Evolutionary conservation across 768 basidiomycete genomes (phyloP).

Genomic region (Auriscalpium orientale): DNA sequence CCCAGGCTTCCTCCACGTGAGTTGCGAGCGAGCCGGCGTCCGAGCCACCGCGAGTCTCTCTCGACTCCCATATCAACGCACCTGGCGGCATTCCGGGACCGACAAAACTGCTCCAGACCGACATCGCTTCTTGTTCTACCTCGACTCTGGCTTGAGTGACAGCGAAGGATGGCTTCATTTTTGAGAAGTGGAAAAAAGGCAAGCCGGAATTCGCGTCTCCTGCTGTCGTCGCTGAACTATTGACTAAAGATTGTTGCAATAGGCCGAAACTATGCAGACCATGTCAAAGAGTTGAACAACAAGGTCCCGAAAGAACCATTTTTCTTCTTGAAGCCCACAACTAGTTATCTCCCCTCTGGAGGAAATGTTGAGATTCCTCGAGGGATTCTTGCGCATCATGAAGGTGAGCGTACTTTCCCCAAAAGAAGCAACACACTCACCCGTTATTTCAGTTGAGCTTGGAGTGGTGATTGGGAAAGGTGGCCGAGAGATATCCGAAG

Average conservation of each 20-base stretch:
- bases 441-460: constrained; percentile 67
- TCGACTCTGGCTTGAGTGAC: too few species aligned
- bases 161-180: constrained; percentile 4
- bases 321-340: constrained; percentile 97
- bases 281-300: constrained; percentile 89
- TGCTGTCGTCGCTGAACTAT: too few species aligned
- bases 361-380: constrained; percentile 80
- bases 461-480: constrained; percentile 91
- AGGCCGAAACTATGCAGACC: constrained; percentile 88
- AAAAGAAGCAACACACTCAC: neutral
- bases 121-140: too few species aligned
- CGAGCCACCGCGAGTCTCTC: too few species aligned
- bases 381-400: constrained; percentile 83
- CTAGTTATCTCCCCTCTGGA: constrained; percentile 72
- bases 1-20: too few species aligned
- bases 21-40: too few species aligned
- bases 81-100: too few species aligned
- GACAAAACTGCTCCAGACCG: too few species aligned
- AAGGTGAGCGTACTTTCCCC: constrained; percentile 45
- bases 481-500: constrained; percentile 74
- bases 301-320: constrained; percentile 89
- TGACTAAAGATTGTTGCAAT: constrained; percentile 79
- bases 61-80: too few species aligned
- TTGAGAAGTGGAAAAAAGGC: constrained; percentile 12
- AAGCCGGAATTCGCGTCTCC: too few species aligned